Percentiles rank a stretch among this genome's conserved stretches.
phyloP scores from a whole-genome alignment of 2,329 filamentous ascomycete species.

The Aspergillus proliferans region DNA sequence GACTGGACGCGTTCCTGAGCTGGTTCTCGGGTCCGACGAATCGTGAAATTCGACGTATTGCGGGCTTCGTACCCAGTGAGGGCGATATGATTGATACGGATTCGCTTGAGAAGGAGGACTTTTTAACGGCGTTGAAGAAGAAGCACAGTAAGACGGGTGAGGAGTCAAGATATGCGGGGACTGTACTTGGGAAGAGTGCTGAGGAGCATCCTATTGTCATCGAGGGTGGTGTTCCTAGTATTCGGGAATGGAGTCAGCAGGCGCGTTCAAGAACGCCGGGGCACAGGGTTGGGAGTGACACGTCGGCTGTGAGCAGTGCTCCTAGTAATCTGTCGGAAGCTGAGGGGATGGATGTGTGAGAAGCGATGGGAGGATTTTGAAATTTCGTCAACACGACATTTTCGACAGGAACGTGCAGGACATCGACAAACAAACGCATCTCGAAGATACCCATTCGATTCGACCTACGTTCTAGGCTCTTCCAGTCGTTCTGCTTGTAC shows the following conservation, averaged over 20 bases:
- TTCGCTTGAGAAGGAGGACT: constrained; percentile 60
- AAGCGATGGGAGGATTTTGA: background rate
- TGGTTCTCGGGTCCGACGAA: constrained; percentile 74
- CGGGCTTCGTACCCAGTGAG: constrained; percentile 59
- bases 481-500: background rate
- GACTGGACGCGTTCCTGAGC: constrained; percentile 68
- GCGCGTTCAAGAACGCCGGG: constrained; percentile 24
- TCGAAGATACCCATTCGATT: background rate
- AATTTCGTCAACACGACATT: background rate
- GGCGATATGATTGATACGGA: constrained; percentile 45
- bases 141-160: constrained; percentile 87
- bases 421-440: background rate
- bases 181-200: constrained; percentile 66
- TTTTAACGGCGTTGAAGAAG: constrained; percentile 73
- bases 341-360: constrained; percentile 32
- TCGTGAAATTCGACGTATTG: constrained; percentile 74
- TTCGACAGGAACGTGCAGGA: background rate
- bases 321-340: constrained; percentile 35
- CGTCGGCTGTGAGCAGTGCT: constrained; percentile 35
- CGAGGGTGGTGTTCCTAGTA: constrained; percentile 67
- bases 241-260: constrained; percentile 57
- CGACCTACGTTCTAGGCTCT: background rate
- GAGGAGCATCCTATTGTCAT: constrained; percentile 69
- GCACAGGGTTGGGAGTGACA: constrained; percentile 25
- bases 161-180: constrained; percentile 78